Conservation (phyloP, 805 yeast species). For the Candida rishiriensis region DNA sequence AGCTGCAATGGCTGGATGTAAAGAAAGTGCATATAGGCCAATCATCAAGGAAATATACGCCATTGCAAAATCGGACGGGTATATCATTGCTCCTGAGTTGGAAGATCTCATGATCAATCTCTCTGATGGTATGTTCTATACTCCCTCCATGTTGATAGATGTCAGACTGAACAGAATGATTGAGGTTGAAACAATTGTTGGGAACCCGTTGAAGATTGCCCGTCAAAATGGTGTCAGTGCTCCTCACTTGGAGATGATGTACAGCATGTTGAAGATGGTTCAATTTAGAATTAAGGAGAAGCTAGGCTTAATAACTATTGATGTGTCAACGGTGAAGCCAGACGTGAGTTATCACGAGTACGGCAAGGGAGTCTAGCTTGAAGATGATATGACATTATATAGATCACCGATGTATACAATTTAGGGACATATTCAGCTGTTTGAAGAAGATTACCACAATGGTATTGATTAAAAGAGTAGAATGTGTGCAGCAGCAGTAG, state of each 20-base stretch:
- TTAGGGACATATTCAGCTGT: too few relatives aligned
- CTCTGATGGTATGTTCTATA: constrained; percentile 36
- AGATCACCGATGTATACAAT: background rate
- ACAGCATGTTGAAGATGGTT: constrained; percentile 50
- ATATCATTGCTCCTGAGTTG: constrained; percentile 29
- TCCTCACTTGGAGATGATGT: constrained; percentile 56
- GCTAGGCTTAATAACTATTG: constrained; percentile 36
- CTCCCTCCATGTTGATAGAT: constrained; percentile 46
- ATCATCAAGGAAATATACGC: constrained; percentile 40
- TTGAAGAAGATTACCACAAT: too few relatives aligned
- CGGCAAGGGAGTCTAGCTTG: constrained; percentile 17
- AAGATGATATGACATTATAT: background rate
- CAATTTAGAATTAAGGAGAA: constrained; percentile 59
- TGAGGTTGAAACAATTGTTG: constrained; percentile 39
- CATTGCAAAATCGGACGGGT: constrained; percentile 45
- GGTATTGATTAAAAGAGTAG: too few relatives aligned
- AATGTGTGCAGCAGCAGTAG: too few relatives aligned
- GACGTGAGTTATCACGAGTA: constrained; percentile 9
- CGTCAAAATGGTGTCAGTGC: constrained; percentile 36
- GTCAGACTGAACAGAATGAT: constrained; percentile 32
- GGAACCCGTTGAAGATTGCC: constrained; percentile 36
- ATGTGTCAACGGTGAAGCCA: constrained; percentile 13
- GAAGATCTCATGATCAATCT: constrained; percentile 31
- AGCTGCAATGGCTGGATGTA: constrained; percentile 22
- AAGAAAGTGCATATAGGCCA: constrained; percentile 28